Conservation (phyloP, 2,329 filamentous ascomycete genomes). For the Aspergillus sp. region DNA sequence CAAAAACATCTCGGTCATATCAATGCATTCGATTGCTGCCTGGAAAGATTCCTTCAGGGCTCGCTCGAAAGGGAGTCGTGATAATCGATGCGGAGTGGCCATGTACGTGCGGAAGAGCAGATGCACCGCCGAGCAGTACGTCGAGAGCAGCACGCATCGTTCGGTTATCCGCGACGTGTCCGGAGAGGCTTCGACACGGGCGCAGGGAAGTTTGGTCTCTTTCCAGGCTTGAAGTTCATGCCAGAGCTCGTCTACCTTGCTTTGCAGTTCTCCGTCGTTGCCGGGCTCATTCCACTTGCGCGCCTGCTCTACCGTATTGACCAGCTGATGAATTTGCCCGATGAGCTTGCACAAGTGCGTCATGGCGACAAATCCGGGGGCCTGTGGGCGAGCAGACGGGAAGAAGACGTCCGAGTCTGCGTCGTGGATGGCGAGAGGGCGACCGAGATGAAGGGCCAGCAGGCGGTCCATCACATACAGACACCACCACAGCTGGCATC, state of each 20-base stretch:
- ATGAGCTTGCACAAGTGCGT: conserved; percentile 6
- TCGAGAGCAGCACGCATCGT: conserved; percentile 4
- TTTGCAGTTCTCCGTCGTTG: not conserved
- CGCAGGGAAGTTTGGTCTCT: not conserved
- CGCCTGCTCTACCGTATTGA: not conserved
- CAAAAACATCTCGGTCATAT: not conserved
- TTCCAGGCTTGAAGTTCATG: conserved; percentile 3
- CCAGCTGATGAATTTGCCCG: not conserved
- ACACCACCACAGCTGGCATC: conserved; percentile 11
- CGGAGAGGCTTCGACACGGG: not conserved
- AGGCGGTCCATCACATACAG: conserved; percentile 8
- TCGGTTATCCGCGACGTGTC: not conserved
- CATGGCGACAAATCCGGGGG: conserved; percentile 8
- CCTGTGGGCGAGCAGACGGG: conserved; percentile 4
- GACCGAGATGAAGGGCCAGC: conserved; percentile 5
- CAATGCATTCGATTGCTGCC: conserved; percentile 4
- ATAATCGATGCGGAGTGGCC: conserved; percentile 3
- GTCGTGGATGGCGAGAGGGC: conserved; percentile 7
- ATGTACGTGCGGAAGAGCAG: conserved; percentile 5
- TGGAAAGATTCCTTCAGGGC: not conserved
- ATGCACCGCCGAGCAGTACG: conserved; percentile 5
- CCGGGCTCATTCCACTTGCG: conserved; percentile 1
- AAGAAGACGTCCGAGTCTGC: conserved; percentile 7
- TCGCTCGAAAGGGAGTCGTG: not conserved
- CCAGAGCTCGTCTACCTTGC: conserved; percentile 1